Base-by-base conservation (phyloP, 257 asterid genomes). In the Nicotiana attenuata region DNA sequence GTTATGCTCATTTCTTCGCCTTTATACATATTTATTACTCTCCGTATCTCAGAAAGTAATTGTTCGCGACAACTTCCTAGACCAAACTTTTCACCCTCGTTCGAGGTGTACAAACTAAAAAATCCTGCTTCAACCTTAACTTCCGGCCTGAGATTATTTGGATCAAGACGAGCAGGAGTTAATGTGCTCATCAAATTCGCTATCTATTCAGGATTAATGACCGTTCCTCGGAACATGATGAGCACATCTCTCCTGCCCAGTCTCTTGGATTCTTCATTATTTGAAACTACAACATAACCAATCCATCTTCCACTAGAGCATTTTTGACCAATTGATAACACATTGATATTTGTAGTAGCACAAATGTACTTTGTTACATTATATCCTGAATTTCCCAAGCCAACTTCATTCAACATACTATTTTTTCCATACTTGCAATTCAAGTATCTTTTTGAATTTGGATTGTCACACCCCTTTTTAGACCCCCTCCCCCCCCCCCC, bases 21-120 rank as follows among this genome's bases (percentile, higher is more conserved):
- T 84, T 47, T 77, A 28, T 87, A 77, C 78, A 78, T 83, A 33
- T 65, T 85, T 10, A 86, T 5, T 31, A 92, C 38, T 87, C 97
- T 86, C 24, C 92, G 85, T 24, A 92, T 75, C 60, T 92, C 97
- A 0, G 89, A 92, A 35, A 92, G 90, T 19, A 92, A 91, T 63
- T 92, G 97, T 19, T 91, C 92, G 0, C 97, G 91, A 5, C 95
- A 92, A 59, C 93, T 92, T n/a, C 77, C 84, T 2, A 89, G 86
- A n/a, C 78, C 78, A 45, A 71, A 71, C 78, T 26, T 71, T 4
- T 76, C 81, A 22, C 83, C 85, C 24, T 92, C 95, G 0, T 35
- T 14, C 0, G 88, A 87, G 0, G 95, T 92, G 69, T 92, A 92
- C 79, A 92, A 65, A 85, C 90, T 90, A 26, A 92, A 80, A 68